phyloP scores from a whole-genome alignment of 2,329 filamentous ascomycete genomes.

The Pyrenophora seminiperda region DNA sequence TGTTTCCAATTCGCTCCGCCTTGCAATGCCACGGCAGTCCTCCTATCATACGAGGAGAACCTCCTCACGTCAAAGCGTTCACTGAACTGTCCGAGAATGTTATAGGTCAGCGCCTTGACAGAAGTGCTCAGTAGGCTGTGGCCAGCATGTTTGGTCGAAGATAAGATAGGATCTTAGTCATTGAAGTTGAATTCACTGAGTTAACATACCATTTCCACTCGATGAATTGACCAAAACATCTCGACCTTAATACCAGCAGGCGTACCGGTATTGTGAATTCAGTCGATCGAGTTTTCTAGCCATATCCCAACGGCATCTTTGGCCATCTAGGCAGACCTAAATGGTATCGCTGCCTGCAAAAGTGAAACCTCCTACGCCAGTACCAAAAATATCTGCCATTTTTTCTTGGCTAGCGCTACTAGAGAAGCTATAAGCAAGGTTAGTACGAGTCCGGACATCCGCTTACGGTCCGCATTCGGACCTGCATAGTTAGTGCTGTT shows the following conservation, averaged over 20 bases:
- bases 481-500: neutral
- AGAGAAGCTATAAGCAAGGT: neutral
- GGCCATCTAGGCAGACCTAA: neutral
- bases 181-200: neutral
- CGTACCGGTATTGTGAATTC: neutral
- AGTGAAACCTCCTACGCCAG: neutral
- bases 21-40: too few species aligned
- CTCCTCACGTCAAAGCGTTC: neutral
- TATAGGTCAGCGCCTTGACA: conserved; percentile 2
- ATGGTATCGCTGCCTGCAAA: neutral
- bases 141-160: neutral
- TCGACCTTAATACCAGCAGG: neutral
- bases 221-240: neutral
- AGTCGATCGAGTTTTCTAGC: neutral
- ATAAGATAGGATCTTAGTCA: neutral
- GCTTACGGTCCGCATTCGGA: neutral
- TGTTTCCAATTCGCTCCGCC: neutral
- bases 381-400: neutral
- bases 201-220: neutral
- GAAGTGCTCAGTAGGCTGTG: neutral
- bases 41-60: too few species aligned
- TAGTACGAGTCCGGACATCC: neutral
- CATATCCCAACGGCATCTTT: neutral
- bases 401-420: neutral
- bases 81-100: neutral